Percentiles rank a stretch among this genome's conserved stretches.
These are phyloP conservation scores for Lichtheimia ramosa DNA, from an alignment of 371 early-diverging fungal species.

Conservation along the genomic window DNA sequence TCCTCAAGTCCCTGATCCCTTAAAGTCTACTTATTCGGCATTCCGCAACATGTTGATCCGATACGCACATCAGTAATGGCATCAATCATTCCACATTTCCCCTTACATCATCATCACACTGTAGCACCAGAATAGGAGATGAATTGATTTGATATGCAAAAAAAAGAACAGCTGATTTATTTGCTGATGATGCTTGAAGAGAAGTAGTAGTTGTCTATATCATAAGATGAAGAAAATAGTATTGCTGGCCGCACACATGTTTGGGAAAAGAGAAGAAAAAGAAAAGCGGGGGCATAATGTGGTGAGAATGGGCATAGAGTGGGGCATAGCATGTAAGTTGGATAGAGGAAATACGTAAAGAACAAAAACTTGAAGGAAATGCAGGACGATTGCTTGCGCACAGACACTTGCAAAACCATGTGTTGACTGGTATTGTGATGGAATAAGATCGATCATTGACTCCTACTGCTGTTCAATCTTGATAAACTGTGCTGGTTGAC, in stretches of 20 bases:
- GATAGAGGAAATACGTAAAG: no score
- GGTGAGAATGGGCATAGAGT: background rate
- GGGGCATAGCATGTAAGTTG: conserved; percentile 1
- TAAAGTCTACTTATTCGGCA: conserved; percentile 1
- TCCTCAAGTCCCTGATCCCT: background rate
- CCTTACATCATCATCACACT: background rate
- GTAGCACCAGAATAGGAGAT: background rate
- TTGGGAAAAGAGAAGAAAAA: no score
- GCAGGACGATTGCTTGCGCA: no score
- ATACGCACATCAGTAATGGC: background rate
- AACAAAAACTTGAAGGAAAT: no score
- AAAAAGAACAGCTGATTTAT: conserved; percentile 4
- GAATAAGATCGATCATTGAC: no score
- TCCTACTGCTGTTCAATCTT: background rate
- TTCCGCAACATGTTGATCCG: background rate
- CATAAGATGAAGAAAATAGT: no score
- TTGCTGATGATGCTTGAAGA: background rate
- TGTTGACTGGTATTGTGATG: no score
- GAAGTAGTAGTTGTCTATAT: conserved; percentile 5
- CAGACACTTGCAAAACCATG: no score
- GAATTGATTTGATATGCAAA: background rate
- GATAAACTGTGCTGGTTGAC: background rate
- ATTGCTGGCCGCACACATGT: no score
- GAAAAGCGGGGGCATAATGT: no score
- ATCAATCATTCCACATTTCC: no score